phyloP scores from a whole-genome alignment of 495 filamentous ascomycete species.

The Pseudevernia furfuracea region DNA sequence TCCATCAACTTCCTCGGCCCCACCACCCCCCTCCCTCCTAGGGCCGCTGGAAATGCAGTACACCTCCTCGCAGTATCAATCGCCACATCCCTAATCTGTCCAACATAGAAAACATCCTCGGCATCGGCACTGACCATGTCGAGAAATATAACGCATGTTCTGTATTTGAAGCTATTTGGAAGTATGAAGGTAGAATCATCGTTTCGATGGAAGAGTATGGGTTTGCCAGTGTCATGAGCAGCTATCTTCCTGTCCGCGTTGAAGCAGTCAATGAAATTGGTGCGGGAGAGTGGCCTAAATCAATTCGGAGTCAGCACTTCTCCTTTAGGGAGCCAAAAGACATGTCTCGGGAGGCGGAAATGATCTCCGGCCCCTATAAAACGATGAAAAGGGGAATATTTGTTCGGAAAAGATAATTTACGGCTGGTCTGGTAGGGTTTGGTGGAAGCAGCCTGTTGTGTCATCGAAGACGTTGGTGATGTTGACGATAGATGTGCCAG shows the following conservation, averaged over 20 bases:
- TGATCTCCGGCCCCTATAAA: no score
- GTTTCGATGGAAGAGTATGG: neutral
- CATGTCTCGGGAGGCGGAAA: no score
- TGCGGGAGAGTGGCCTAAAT: neutral
- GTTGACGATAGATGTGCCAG: neutral
- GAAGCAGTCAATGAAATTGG: neutral
- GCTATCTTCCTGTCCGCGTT: neutral
- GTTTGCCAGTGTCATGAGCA: neutral
- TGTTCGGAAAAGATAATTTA: no score
- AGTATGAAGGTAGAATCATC: neutral
- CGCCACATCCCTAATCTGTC: neutral
- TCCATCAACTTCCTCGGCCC: neutral
- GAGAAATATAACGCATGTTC: neutral
- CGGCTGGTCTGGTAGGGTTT: neutral
- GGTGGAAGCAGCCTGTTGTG: neutral
- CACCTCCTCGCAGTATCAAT: conserved; percentile 1
- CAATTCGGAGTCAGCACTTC: no score
- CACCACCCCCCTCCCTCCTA: neutral
- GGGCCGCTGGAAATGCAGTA: neutral
- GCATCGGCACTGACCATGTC: neutral
- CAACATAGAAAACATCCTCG: neutral
- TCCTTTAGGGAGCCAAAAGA: no score
- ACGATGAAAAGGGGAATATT: no score
- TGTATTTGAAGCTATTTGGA: neutral
- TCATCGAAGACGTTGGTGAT: neutral